These are phyloP conservation scores for Mortierella hygrophila DNA, from an alignment of 192 early-diverging fungal genomes.

Conservation along the genomic window DNA sequence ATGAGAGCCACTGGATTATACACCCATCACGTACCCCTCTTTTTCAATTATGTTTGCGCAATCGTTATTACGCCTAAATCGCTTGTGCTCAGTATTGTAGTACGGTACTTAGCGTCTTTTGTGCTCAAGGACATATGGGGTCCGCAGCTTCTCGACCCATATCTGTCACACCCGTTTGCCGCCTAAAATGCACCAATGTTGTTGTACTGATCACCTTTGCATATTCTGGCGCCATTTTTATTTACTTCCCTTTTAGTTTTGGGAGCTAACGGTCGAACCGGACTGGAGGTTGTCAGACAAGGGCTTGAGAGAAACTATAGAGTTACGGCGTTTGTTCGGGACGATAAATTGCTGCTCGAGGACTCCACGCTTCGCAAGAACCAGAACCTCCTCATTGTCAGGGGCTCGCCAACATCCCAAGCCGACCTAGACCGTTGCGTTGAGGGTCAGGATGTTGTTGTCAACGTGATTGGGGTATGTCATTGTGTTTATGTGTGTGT, in stretches of 20 bases:
- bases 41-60: not conserved
- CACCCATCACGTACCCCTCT: not conserved
- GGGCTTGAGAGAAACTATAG: conserved; percentile 53
- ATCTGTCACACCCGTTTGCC: not conserved
- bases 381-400: conserved; percentile 52
- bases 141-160: not conserved
- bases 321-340: conserved; percentile 54
- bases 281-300: conserved; percentile 53
- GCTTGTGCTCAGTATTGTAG: not conserved
- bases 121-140: not conserved
- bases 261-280: conserved; percentile 52
- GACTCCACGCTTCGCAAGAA: conserved; percentile 44
- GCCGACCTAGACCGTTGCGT: conserved; percentile 53
- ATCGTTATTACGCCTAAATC: not conserved
- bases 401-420: conserved; percentile 48
- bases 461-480: conserved; percentile 56
- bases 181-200: not conserved
- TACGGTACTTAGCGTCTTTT: not conserved
- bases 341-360: conserved; percentile 38
- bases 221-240: not conserved
- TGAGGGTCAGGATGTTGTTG: conserved; percentile 57
- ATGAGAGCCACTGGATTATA: conserved; percentile 2
- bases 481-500: not conserved
- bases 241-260: conserved; percentile 21
- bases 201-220: conserved; percentile 2